Base-by-base conservation (phyloP, 352 stramenopile genomes). In the Aphanomyces cochlioides region DNA sequence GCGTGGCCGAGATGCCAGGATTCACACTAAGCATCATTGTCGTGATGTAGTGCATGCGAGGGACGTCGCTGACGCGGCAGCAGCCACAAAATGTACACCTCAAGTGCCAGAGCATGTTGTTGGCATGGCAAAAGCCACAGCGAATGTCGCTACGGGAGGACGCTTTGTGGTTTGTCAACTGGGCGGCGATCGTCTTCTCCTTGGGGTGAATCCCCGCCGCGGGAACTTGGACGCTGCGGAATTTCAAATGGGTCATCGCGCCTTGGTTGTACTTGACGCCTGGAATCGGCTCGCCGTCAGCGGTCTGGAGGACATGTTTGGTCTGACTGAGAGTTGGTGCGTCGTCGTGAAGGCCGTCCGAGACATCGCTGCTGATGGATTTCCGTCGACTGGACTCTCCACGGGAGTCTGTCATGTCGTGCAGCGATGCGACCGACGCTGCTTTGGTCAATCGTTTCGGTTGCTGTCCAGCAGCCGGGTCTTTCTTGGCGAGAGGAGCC, bases 21-120 rank as follows among this genome's bases (percentile, higher is more conserved):
- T 91, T 81, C 47, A 90, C 80, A 41, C 80, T 89, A 36, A 91
- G 71, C 36, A 90, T 82, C 83, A 88, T 93, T 40, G 90, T 81
- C 50, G 92, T 82, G 15, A 93, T 65, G 47, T 93, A 90, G 45
- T 90, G 89, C 40, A 94, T 73, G 34, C 84, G 72, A 7, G 86
- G 84, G 2, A 82, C 82, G 41, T 91, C 82, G 21, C 83, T 88
- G 77, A 91, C 90, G 28, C 86, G 83, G 7, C 78, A 71, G 53
- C 77, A 92, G 0, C 82, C 83, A 50, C 85, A 93, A 64, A 92
- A 93, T 2, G 79, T 79, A 66, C 86, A 92, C 8, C 79, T 79
- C 5, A 92, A 71, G 1, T 81, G 70, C 83, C 86, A 93, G 4
- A 81, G 17, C 10, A 92, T 70, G 58, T 94, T 92, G 17, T 75